Evolutionary conservation across 352 stramenopile genomes (phyloP), one percentile per base, ranked within the genome.

Genomic region (Peronospora tabacina): DNA sequence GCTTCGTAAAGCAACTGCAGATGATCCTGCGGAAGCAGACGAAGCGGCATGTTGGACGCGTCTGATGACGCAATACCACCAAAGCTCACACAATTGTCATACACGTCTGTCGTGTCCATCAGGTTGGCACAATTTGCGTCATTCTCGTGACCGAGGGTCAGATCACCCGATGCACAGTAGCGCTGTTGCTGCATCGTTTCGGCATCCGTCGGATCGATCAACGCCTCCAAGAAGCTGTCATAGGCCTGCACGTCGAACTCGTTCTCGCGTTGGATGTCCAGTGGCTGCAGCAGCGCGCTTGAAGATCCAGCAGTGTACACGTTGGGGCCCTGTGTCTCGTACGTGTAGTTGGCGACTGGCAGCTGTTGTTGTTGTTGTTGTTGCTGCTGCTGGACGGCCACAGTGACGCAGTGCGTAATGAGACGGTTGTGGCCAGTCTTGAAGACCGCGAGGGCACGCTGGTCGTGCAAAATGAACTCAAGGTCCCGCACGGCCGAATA

Each of bases 1-100:
- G 77, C 77, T 43, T 88, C 72, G 40, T 86, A 83, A 55, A 88
- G 51, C 32, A 88, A 44, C 50, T 78, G 70, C 36, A 85, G 37
- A 17, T 81, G 71, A 39, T 76, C 60, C 9, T 72, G 63, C 12
- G 63, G 72, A 37, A 78, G 62, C 37, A 63, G 36, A 30, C 72
- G 75, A n/a, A 83, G 65, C 28, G 64, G 55, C 41, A 62, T 63
- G 50, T 63, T 60, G 38, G 61, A 51, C 17, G 39, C 16, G 4
- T 56, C 57, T 35, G 49, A 43, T 33, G 64, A 66, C 22, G 52
- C 24, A 30, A 50, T 43, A 17, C 50, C 44, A 37, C 52, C 43
- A 37, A 70, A 74, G 49, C 44, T 75, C 51, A 75, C 51, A 37
- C 30, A 52, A 44, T 44, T 43, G 35, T 41, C 43, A 35, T 62